phyloP scores from a whole-genome alignment of 2,329 filamentous ascomycete species.

The Scedosporium dehoogii region DNA sequence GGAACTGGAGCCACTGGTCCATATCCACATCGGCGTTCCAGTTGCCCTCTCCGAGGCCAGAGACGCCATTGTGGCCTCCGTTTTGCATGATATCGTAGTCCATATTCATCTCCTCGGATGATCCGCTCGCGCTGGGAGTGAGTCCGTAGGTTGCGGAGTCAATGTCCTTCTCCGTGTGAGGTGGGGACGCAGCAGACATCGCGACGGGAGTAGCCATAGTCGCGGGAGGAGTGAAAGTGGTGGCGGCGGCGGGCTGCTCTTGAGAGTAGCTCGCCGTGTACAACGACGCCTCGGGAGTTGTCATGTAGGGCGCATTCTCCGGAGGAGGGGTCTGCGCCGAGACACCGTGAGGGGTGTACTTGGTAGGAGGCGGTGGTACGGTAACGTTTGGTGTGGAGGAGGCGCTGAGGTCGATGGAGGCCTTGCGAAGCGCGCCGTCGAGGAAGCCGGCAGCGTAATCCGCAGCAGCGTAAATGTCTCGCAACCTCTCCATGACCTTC shows the following conservation, averaged over 20 bases:
- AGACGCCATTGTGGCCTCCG: constrained; percentile 4
- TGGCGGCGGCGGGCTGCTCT: background rate
- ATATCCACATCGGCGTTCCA: constrained; percentile 49
- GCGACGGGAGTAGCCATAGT: background rate
- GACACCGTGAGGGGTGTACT: constrained; percentile 13
- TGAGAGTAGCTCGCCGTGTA: constrained; percentile 19
- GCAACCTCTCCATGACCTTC: constrained; percentile 77
- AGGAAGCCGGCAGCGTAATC: constrained; percentile 93
- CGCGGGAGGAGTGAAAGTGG: background rate
- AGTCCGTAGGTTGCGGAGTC: constrained; percentile 26
- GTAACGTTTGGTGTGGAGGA: constrained; percentile 23
- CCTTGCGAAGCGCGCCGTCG: constrained; percentile 84
- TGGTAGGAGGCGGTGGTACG: constrained; percentile 23
- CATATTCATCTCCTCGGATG: constrained; percentile 30
- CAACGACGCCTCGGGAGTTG: constrained; percentile 25
- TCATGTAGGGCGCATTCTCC: constrained; percentile 36
- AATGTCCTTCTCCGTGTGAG: constrained; percentile 30
- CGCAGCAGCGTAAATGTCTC: constrained; percentile 86
- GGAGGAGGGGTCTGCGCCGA: constrained; percentile 42
- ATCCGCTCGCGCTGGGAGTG: constrained; percentile 35
- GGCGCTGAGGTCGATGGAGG: constrained; percentile 58
- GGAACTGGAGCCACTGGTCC: constrained; percentile 50
- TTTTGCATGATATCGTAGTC: constrained; percentile 35
- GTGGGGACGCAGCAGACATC: constrained; percentile 23
- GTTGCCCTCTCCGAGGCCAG: constrained; percentile 38